Evolutionary conservation across 441 rosid species (phyloP), one percentile per base, ranked within the genome.

Genomic region (Euphorbia corollata): DNA sequence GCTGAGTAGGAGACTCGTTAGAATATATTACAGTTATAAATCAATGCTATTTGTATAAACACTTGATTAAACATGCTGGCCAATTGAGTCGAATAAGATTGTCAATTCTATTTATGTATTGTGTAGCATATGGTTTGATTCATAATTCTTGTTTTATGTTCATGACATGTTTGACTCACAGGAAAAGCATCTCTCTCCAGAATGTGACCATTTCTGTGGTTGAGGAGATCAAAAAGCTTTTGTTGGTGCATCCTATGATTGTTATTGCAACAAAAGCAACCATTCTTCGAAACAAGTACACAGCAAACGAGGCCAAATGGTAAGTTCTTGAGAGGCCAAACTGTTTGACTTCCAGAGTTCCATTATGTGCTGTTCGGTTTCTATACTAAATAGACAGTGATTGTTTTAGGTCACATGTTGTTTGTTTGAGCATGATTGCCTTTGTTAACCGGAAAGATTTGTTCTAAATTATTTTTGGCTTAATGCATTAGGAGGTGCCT

Each of bases 151-250:
- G 8, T 22, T 50, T 60, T 66, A 34, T 19, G 16, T 12, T 20
- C 58, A 41, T 20, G 48, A 20, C 67, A 36, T 66, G 19, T 41
- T 67, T 67, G 41, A 48, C 63, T 64, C 63, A 65, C 55, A 91
- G 97, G 88, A 92, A 84, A 74, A 78, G 74, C 73, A 71, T 88
- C 15, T 84, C 93, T 68, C 85, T 88, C 69, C 90, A 85, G 23
- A 80, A 73, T 70, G 84, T 90, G 67, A 76, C 69, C 58, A 87
- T 79, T 75, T 78, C 82, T 27, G 77, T 88, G 18, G 97, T 92
- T 74, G 80, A 78, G 65, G 98, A 92, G 72, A 45, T 90, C 50
- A 85, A 82, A 80, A 87, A 82, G 79, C 82, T 92, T 70, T 65
- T 85, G 63, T 74, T 71, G 60, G 77, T 74, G 73, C 92, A 90